A percentile compares a stretch with the other conserved stretches of the same genome.
These are phyloP conservation scores for Rhododendron williamsianum DNA, from an alignment of 148 eudicot genomes.

Conservation along the genomic window DNA sequence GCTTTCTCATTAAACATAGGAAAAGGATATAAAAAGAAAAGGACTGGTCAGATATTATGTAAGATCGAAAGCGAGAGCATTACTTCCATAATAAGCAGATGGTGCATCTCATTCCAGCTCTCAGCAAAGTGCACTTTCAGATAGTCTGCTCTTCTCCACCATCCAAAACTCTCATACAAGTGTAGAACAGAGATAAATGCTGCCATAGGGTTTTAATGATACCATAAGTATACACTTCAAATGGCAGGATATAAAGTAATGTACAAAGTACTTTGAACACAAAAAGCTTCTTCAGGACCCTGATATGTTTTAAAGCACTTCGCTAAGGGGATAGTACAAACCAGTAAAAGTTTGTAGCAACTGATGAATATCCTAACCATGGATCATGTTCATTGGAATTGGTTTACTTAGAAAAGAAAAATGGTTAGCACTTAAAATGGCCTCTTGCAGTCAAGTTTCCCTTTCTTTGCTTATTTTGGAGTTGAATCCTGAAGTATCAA, in stretches of 20 bases:
- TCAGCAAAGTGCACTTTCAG: conserved; percentile 98
- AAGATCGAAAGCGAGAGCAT: conserved; percentile 13
- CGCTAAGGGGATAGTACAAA: not conserved
- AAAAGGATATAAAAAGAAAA: not conserved
- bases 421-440: not conserved
- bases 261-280: not conserved
- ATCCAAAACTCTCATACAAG: conserved; percentile 93
- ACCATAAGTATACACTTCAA: not conserved
- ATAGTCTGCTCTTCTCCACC: conserved; percentile 99
- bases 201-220: conserved; percentile 28
- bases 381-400: not conserved
- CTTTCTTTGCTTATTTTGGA: not conserved
- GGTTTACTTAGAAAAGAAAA: not conserved
- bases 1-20: not conserved
- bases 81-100: conserved; percentile 99
- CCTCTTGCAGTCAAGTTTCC: not conserved
- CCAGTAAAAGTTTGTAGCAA: not conserved
- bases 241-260: not conserved
- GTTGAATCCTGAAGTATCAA: not conserved
- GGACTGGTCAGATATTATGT: not conserved
- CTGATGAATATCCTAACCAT: not conserved
- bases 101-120: conserved; percentile 99
- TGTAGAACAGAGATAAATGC: conserved; percentile 95
- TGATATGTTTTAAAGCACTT: not conserved
- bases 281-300: not conserved